Evolutionary conservation across 163 green algal genomes (phyloP).

Genomic region (Volvox carteri): DNA sequence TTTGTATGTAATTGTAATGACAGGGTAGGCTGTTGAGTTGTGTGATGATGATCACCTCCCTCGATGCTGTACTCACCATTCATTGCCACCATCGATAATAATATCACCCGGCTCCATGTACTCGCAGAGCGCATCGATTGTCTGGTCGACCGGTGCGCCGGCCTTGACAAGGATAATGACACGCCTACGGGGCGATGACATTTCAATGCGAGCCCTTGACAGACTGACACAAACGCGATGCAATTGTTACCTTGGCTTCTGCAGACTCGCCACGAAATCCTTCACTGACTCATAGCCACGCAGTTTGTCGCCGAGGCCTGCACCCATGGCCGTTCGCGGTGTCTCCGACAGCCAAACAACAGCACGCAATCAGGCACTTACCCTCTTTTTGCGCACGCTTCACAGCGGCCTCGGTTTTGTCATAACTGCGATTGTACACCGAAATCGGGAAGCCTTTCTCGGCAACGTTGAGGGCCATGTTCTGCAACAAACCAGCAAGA

Average conservation of each 20-base stretch:
- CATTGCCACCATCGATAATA: slow-evolving; percentile 99
- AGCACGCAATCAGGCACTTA: slow-evolving; percentile 43
- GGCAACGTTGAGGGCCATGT: slow-evolving; percentile 98
- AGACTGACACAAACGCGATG: not conserved
- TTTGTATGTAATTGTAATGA: too few species aligned
- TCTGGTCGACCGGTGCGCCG: slow-evolving; percentile 94
- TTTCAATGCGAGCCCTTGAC: not conserved
- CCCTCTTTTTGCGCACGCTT: slow-evolving; percentile 93
- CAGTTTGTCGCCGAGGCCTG: slow-evolving; percentile 85
- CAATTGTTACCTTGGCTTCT: slow-evolving; percentile 82
- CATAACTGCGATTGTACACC: slow-evolving; percentile 95
- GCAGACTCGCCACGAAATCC: slow-evolving; percentile 92
- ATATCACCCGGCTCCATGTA: slow-evolving; percentile 96
- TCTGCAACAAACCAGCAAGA: slow-evolving; percentile 84
- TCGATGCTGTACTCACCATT: slow-evolving; percentile 90
- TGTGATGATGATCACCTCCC: too few species aligned
- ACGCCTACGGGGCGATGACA: slow-evolving; percentile 70
- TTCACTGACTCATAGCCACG: slow-evolving; percentile 91
- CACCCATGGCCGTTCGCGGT: not conserved
- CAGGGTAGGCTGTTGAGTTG: too few species aligned
- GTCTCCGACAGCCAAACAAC: not conserved
- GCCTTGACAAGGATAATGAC: slow-evolving; percentile 99
- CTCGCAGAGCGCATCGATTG: slow-evolving; percentile 89
- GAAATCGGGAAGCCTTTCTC: slow-evolving; percentile 98
- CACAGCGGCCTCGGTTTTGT: slow-evolving; percentile 96